These are phyloP conservation scores for Solanum virginianum DNA, from an alignment of 257 asterid genomes.

Conservation along the genomic window DNA sequence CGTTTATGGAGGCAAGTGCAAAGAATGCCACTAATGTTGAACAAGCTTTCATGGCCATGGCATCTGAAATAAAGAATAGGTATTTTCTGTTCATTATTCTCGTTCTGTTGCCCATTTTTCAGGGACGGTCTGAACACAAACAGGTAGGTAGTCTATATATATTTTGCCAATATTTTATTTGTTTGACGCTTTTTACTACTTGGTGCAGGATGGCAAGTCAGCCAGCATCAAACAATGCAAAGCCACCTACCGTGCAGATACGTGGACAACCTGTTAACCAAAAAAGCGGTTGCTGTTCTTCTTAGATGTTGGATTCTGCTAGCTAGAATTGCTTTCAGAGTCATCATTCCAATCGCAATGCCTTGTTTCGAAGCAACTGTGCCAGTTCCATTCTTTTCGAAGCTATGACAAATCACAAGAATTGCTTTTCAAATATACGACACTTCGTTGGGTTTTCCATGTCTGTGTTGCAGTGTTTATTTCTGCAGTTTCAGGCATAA, in stretches of 20 bases:
- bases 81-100: neutral
- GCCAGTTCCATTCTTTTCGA: constrained; percentile 25
- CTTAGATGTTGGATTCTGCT: neutral
- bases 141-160: neutral
- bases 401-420: constrained; percentile 7
- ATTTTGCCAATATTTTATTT: neutral
- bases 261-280: constrained; percentile 72
- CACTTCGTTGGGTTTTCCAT: neutral
- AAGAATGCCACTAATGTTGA: constrained; percentile 60
- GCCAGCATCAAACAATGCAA: constrained; percentile 42
- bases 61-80: constrained; percentile 69
- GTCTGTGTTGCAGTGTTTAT: neutral
- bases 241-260: constrained; percentile 66
- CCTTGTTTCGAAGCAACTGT: neutral
- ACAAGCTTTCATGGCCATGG: constrained; percentile 88
- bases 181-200: neutral
- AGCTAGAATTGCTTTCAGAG: neutral
- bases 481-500: neutral
- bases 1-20: constrained; percentile 81
- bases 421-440: constrained; percentile 1
- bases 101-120: neutral
- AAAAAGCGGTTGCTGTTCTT: constrained; percentile 70
- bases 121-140: neutral
- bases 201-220: constrained; percentile 63
- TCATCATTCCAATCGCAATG: neutral